Conservation (phyloP, 495 filamentous ascomycete genomes). For the Neurospora cerealis region DNA sequence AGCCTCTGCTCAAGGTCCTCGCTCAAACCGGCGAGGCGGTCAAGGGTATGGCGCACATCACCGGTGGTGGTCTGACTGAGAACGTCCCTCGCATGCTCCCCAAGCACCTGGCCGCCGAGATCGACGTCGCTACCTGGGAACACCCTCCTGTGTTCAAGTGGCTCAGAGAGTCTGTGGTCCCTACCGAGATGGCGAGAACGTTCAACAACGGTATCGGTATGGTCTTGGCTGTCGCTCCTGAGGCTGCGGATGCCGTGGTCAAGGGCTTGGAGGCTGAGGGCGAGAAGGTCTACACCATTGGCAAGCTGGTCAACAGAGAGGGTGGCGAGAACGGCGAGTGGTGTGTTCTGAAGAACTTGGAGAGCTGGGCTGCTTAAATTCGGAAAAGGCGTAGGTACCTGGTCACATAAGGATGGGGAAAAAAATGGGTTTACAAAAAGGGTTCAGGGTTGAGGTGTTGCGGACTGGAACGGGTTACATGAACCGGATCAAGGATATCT, state of each 20-base stretch:
- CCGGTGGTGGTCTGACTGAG: constrained; percentile 82
- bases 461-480: neutral
- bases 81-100: constrained; percentile 94
- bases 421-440: neutral
- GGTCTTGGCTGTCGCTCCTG: constrained; percentile 65
- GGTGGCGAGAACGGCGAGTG: constrained; percentile 41
- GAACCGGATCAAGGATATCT: neutral
- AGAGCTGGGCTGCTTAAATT: constrained; percentile 49
- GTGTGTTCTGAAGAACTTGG: constrained; percentile 59
- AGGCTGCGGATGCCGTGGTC: constrained; percentile 42
- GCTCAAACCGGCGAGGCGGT: constrained; percentile 33
- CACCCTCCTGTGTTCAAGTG: constrained; percentile 71
- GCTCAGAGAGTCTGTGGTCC: constrained; percentile 65
- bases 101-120: constrained; percentile 55
- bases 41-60: constrained; percentile 93
- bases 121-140: constrained; percentile 64
- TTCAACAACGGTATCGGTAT: constrained; percentile 94
- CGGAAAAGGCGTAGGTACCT: neutral
- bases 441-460: neutral
- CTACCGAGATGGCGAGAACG: constrained; percentile 73
- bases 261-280: constrained; percentile 49
- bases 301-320: constrained; percentile 47
- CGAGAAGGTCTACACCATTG: constrained; percentile 70
- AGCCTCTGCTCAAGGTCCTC: constrained; percentile 55
- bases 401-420: neutral